Conservation (phyloP, 2,329 filamentous ascomycete genomes). For the Pseudonectria foliicola region DNA sequence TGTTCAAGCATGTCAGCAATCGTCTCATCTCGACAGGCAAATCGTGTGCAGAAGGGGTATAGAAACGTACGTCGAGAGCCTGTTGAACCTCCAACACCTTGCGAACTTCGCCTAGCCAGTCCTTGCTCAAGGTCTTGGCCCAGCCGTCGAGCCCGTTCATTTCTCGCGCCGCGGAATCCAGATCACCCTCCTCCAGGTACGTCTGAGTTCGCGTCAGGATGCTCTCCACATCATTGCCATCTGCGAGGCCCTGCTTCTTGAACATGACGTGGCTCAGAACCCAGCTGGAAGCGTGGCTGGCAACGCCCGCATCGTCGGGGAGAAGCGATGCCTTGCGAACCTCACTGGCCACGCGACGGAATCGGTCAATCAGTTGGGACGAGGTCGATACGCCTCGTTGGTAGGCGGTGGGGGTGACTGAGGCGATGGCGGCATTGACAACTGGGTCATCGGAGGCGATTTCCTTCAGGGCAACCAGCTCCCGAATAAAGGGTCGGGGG, state of each 20-base stretch:
- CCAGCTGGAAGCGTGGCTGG: slow-evolving; percentile 85
- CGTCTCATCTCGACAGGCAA: not conserved
- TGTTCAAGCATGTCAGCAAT: slow-evolving; percentile 28
- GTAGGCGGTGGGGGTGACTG: slow-evolving; percentile 89
- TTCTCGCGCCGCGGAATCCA: slow-evolving; percentile 86
- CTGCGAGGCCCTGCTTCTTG: slow-evolving; percentile 81
- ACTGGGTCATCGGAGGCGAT: slow-evolving; percentile 78
- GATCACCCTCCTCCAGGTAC: slow-evolving; percentile 82
- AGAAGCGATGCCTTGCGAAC: slow-evolving; percentile 91
- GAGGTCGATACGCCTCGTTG: slow-evolving; percentile 82
- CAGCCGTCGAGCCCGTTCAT: slow-evolving; percentile 91
- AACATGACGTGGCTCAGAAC: slow-evolving; percentile 92
- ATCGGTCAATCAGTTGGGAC: slow-evolving; percentile 85
- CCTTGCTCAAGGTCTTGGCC: slow-evolving; percentile 89
- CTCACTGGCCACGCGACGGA: slow-evolving; percentile 85
- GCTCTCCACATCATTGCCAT: slow-evolving; percentile 87
- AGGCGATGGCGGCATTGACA: slow-evolving; percentile 89
- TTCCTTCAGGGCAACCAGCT: slow-evolving; percentile 91
- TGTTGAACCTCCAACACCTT: slow-evolving; percentile 93
- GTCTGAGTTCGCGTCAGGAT: slow-evolving; percentile 85
- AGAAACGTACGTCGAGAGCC: slow-evolving; percentile 75
- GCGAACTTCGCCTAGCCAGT: slow-evolving; percentile 88
- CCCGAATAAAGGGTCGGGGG: slow-evolving; percentile 80
- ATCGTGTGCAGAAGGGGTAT: not conserved
- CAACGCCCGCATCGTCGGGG: slow-evolving; percentile 88